Evolutionary conservation across 2,329 filamentous ascomycete species (phyloP), one percentile per base, ranked within the genome.

Genomic region (Trichophaea hybrida): DNA sequence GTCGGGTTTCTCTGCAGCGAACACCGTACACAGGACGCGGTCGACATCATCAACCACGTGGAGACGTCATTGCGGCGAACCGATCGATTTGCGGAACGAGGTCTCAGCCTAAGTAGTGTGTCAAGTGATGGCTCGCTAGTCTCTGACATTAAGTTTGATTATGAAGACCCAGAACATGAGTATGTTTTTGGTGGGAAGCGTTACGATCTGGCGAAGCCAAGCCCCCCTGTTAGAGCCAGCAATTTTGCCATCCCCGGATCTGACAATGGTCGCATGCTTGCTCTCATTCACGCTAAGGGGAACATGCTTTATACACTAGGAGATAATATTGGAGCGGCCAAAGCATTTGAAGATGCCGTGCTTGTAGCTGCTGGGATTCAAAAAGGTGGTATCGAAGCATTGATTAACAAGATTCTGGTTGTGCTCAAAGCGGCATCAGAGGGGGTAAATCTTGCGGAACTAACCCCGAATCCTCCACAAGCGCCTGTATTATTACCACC

Each of bases 201-300:
- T 12, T 33, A 37, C n/a, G 59, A 51, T 44, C n/a, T 49, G 15
- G 40, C 38, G 34, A 59, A 38, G n/a, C 55, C 60, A 44, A 46
- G 58, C 44, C 57, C 59, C 46, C 15, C 55, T 15, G 53, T 40
- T 33, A 56, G 52, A 37, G 33, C 62, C 48, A 48, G 59, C 37
- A 58, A 63, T 13, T 97, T 94, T 71, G 80, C 82, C 12, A 83
- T 98, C 48, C 80, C 89, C 4, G 89, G 85, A 1, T 82, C 80
- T 48, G 93, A 98, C 66, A 97, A 96, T 70, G 93, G 91, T 6
- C 82, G 93, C 61, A 88, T 98, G 69, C 78, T 98, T 49, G 86
- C 89, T n/a, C 78, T 98, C 13, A 83, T 97, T 44, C 93, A 98
- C 73, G 90, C 91, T 17, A 98, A 97, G 72, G 93, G 91, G n/a